Conservation (phyloP, 805 yeast genomes). For the Maudiozyma pseudohumilis region DNA sequence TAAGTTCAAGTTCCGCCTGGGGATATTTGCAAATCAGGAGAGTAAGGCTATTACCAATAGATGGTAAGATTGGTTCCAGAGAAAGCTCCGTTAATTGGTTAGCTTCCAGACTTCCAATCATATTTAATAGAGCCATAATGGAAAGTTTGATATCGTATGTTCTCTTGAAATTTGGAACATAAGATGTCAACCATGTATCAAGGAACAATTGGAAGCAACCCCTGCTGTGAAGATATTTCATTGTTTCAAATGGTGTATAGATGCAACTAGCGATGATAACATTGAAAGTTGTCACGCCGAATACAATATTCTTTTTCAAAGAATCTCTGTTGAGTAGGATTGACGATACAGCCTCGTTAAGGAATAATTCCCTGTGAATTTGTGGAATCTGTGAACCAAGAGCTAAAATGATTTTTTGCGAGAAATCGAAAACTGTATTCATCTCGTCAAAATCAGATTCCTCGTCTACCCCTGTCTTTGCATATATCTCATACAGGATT, state of each 20-base stretch:
- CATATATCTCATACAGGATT: conserved; percentile 44
- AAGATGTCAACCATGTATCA: conserved; percentile 29
- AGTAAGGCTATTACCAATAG: conserved; percentile 44
- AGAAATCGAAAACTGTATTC: conserved; percentile 48
- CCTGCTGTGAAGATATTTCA: conserved; percentile 39
- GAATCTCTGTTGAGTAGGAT: conserved; percentile 18
- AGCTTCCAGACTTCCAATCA: conserved; percentile 28
- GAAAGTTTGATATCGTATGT: conserved; percentile 78
- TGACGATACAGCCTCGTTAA: conserved; percentile 35
- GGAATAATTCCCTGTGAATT: conserved; percentile 37
- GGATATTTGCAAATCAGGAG: conserved; percentile 54
- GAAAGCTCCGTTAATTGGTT: conserved; percentile 28
- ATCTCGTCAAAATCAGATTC: conserved; percentile 51
- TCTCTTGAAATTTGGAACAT: conserved; percentile 44
- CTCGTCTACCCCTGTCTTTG: conserved; percentile 32
- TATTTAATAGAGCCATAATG: conserved; percentile 51
- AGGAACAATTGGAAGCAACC: conserved; percentile 44
- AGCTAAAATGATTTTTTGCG: conserved; percentile 53
- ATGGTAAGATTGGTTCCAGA: conserved; percentile 33
- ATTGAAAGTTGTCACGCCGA: conserved; percentile 34
- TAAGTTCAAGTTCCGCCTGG: conserved; percentile 54
- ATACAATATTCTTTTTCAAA: conserved; percentile 21
- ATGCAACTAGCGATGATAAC: conserved; percentile 55
- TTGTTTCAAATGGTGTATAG: conserved; percentile 46
- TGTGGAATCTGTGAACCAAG: conserved; percentile 38